A percentile compares a stretch with the other conserved stretches of the same genome.
Evolutionary conservation across 108 stramenopile genomes (phyloP).

Genomic region (Conticribra weissflogii): DNA sequence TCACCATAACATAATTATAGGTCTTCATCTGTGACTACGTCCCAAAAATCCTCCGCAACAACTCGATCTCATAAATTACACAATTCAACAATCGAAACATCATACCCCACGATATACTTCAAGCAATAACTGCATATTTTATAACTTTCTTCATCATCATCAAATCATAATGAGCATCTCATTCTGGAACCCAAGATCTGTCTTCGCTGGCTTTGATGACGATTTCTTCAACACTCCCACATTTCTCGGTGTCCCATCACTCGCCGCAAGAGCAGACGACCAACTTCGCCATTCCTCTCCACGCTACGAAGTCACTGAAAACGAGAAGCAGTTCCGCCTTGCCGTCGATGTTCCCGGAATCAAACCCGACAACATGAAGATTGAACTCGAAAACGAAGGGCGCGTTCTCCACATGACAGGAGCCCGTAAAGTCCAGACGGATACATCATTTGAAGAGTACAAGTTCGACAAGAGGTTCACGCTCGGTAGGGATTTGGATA

Average conservation of each 20-base stretch:
- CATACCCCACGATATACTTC: neutral
- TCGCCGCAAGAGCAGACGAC: constrained; percentile 35
- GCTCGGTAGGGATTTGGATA: constrained; percentile 48
- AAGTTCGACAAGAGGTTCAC: constrained; percentile 56
- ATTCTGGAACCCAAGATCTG: constrained; percentile 41
- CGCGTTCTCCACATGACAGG: constrained; percentile 44
- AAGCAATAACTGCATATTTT: neutral
- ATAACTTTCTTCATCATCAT: neutral
- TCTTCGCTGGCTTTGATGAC: constrained; percentile 45
- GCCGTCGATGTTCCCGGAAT: constrained; percentile 79
- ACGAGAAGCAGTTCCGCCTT: constrained; percentile 67
- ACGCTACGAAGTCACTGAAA: constrained; percentile 67
- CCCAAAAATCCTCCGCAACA: no score
- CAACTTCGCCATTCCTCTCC: constrained; percentile 51
- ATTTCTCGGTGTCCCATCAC: constrained; percentile 28
- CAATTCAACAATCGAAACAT: neutral
- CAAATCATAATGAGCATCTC: constrained; percentile 37
- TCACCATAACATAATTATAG: no score
- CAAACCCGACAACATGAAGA: constrained; percentile 54
- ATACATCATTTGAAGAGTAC: constrained; percentile 31
- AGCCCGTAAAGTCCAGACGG: constrained; percentile 41
- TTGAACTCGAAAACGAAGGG: constrained; percentile 61
- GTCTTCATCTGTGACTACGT: no score
- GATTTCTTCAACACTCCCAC: constrained; percentile 26
- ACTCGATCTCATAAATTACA: neutral